Percentiles rank a stretch among this genome's conserved stretches.
phyloP scores from a whole-genome alignment of 768 basidiomycete genomes.

The Lactifluus piperatus region DNA sequence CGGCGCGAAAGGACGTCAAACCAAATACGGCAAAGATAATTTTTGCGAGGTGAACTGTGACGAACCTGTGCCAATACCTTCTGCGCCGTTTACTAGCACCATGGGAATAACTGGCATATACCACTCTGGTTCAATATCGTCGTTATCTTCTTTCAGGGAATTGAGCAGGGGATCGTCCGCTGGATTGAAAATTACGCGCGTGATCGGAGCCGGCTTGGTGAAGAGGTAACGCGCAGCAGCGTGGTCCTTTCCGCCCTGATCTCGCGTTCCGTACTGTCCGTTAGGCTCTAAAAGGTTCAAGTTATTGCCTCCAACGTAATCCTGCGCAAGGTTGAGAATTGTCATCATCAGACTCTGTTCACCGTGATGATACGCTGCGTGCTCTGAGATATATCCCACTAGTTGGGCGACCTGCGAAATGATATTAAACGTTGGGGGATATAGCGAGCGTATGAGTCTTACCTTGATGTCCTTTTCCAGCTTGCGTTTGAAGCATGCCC shows the following conservation, averaged over 20 bases:
- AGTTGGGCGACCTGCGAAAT: constrained; percentile 75
- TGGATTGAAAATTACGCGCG: constrained; percentile 70
- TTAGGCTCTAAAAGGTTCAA: constrained; percentile 78
- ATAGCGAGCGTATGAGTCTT: neutral
- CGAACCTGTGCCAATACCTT: constrained; percentile 92
- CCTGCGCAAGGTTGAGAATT: constrained; percentile 90
- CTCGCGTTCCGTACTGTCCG: constrained; percentile 95
- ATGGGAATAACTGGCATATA: constrained; percentile 88
- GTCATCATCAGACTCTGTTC: constrained; percentile 81
- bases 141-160: constrained; percentile 79
- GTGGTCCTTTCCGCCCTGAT: constrained; percentile 90
- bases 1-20: neutral
- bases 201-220: constrained; percentile 68
- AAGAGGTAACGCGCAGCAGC: constrained; percentile 95
- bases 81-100: constrained; percentile 87
- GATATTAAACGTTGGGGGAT: neutral
- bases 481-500: constrained; percentile 93
- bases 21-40: constrained; percentile 1
- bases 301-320: constrained; percentile 94
- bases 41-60: neutral
- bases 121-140: constrained; percentile 84
- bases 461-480: constrained; percentile 89
- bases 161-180: constrained; percentile 82
- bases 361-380: constrained; percentile 95
- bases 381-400: constrained; percentile 89